Percentiles rank a stretch among this genome's conserved stretches.
Evolutionary conservation across 306 rosid species (phyloP).

Genomic region (Cucurbita argyrosperma): DNA sequence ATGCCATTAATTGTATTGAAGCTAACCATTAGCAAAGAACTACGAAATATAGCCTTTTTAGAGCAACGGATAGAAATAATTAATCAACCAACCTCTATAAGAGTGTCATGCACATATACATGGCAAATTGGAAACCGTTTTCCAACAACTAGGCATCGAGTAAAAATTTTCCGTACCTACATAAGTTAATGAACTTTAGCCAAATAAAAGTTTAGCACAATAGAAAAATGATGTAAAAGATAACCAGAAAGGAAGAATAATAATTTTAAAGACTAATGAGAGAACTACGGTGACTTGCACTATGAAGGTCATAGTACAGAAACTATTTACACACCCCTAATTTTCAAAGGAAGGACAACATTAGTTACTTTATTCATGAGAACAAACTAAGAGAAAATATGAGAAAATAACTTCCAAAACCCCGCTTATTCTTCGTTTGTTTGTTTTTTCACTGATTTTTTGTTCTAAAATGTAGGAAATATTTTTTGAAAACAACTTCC

Average conservation of each 20-base stretch:
- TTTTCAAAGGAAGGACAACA: not conserved
- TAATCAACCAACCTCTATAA: conserved; percentile 17
- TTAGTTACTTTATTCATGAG: not conserved
- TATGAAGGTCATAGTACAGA: not conserved
- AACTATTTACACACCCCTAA: not conserved
- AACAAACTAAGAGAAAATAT: not conserved
- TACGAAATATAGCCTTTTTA: not conserved
- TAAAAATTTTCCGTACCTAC: conserved; percentile 17
- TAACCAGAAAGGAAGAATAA: not conserved
- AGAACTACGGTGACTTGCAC: not conserved
- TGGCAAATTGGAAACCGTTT: conserved; percentile 25
- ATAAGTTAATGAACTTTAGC: not conserved
- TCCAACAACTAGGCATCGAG: conserved; percentile 15
- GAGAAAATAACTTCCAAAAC: not conserved
- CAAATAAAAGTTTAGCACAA: not conserved
- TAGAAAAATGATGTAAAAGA: not conserved
- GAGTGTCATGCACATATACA: conserved; percentile 10
- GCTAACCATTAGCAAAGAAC: not conserved
- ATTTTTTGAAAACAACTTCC: not conserved
- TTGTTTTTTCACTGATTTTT: not conserved
- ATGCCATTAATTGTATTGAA: not conserved
- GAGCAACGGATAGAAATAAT: not conserved
- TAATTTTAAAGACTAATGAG: not conserved
- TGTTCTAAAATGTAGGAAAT: not conserved
- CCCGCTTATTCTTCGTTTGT: not conserved